phyloP scores from a whole-genome alignment of 1,139 yeast species.

The Pichiaceae sp. region DNA sequence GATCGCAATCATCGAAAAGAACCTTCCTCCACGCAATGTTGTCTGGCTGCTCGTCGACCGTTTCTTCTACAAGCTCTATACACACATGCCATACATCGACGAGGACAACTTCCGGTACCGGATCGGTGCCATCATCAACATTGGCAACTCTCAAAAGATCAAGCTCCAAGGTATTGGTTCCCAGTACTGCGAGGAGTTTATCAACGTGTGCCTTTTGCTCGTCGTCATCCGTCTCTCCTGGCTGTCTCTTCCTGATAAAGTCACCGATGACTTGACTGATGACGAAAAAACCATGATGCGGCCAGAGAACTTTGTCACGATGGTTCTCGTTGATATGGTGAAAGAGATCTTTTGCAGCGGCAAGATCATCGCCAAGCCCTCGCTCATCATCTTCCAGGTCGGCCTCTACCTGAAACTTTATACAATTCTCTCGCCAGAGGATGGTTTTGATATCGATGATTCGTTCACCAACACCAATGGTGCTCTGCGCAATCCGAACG shows the following conservation, averaged over 20 bases:
- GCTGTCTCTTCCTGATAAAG: slow-evolving; percentile 34
- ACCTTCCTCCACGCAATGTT: slow-evolving; percentile 29
- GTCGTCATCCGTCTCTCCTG: slow-evolving; percentile 42
- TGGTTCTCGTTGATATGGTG: slow-evolving; percentile 26
- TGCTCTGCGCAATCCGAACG: slow-evolving; percentile 18
- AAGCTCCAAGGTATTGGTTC: slow-evolving; percentile 16
- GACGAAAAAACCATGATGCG: slow-evolving; percentile 23
- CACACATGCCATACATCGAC: slow-evolving; percentile 33
- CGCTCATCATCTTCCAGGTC: slow-evolving; percentile 28
- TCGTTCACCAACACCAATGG: slow-evolving; percentile 19
- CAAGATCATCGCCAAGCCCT: slow-evolving; percentile 25
- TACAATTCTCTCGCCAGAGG: slow-evolving; percentile 29
- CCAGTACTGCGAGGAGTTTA: slow-evolving; percentile 27
- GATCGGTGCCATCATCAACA: slow-evolving; percentile 21
- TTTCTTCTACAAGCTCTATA: slow-evolving; percentile 30
- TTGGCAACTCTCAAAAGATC: slow-evolving; percentile 25
- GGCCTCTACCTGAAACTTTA: slow-evolving; percentile 27
- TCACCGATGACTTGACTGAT: slow-evolving; percentile 12
- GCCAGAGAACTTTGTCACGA: slow-evolving; percentile 26
- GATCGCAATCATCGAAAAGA: slow-evolving; percentile 29
- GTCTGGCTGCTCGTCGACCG: slow-evolving; percentile 30
- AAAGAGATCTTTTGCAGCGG: slow-evolving; percentile 25
- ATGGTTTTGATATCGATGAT: slow-evolving; percentile 30
- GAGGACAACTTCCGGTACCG: slow-evolving; percentile 27
- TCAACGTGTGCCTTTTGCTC: slow-evolving; percentile 33